Conservation (phyloP, 495 filamentous ascomycete genomes). For the Beverwykella pulmonaria region DNA sequence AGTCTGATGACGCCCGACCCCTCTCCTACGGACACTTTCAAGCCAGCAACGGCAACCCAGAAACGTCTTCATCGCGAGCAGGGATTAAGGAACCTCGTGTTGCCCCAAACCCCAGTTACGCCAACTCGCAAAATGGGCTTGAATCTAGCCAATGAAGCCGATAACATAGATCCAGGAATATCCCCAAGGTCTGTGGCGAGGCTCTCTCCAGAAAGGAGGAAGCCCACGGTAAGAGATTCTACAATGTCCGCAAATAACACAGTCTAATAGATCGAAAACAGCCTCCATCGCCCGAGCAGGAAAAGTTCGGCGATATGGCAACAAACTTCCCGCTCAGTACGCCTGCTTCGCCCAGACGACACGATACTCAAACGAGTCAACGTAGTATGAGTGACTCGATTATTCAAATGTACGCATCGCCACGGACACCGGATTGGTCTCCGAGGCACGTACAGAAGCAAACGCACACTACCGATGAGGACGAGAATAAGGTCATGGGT, state of each 20-base stretch:
- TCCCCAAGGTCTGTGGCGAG: conserved; percentile 28
- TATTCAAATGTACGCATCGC: conserved; percentile 27
- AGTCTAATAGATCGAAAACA: background rate
- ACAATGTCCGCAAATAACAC: background rate
- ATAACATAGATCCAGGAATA: conserved; percentile 31
- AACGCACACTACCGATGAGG: background rate
- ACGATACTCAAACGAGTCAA: conserved; percentile 33
- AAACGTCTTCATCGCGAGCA: conserved; percentile 16
- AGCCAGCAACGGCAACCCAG: background rate
- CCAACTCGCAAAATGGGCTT: conserved; percentile 21
- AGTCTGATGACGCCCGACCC: conserved; percentile 4
- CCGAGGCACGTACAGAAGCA: background rate
- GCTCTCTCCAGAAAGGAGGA: conserved; percentile 32
- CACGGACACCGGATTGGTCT: conserved; percentile 31
- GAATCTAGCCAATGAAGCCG: conserved; percentile 20
- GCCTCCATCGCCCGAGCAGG: conserved; percentile 35
- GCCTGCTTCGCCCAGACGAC: conserved; percentile 29
- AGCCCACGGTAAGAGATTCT: conserved; percentile 27
- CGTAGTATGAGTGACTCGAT: conserved; percentile 34
- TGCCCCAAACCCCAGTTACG: conserved; percentile 32
- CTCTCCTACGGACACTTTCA: conserved; percentile 6
- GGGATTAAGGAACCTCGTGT: background rate
- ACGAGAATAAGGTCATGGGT: background rate
- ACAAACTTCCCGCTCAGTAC: conserved; percentile 35
- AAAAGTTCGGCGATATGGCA: conserved; percentile 29